phyloP scores from a whole-genome alignment of 768 basidiomycete genomes.

The Mycena chlorophos region DNA sequence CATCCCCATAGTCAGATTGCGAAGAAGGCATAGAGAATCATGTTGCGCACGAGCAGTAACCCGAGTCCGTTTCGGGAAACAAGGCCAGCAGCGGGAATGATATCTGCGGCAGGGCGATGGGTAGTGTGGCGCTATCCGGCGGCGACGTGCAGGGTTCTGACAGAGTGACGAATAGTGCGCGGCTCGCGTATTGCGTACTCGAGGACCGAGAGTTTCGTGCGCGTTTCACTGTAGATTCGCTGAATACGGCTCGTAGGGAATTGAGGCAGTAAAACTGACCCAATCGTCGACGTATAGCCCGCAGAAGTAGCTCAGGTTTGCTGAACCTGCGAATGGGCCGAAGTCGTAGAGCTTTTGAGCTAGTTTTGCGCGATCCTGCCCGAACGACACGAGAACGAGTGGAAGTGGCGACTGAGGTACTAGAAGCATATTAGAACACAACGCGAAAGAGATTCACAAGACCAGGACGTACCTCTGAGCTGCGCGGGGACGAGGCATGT shows the following conservation, averaged over 20 bases:
- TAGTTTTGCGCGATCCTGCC: no score
- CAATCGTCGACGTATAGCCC: background rate
- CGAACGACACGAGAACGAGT: no score
- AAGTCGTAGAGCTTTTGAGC: background rate
- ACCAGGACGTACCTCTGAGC: background rate
- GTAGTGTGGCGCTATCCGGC: background rate
- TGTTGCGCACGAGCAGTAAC: background rate
- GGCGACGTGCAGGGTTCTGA: background rate
- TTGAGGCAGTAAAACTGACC: background rate
- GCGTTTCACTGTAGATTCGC: background rate
- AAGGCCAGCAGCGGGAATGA: background rate
- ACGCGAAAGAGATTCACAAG: no score
- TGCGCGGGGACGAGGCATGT: background rate
- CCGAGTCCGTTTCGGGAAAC: background rate
- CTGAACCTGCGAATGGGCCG: background rate
- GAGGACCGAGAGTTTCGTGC: background rate
- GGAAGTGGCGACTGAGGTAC: no score
- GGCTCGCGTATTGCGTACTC: background rate
- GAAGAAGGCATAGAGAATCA: background rate
- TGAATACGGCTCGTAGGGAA: background rate
- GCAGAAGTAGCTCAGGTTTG: background rate
- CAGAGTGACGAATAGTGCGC: background rate
- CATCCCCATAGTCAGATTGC: no score
- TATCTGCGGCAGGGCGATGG: background rate
- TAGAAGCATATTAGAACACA: no score